These are phyloP conservation scores for Tylopilus vinaceipallidus DNA, from an alignment of 768 basidiomycete species.

Conservation along the genomic window DNA sequence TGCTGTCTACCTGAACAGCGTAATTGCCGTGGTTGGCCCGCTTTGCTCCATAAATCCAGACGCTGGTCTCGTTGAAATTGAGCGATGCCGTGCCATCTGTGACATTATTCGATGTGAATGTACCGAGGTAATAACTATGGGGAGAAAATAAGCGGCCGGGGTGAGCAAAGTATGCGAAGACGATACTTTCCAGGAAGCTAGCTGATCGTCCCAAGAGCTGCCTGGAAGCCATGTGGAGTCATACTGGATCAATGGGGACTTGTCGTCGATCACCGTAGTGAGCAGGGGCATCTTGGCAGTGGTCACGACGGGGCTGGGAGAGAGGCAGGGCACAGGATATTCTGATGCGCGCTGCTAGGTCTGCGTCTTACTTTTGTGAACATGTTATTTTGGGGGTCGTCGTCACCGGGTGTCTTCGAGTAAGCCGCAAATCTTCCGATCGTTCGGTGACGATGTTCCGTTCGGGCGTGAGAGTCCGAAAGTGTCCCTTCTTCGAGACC, in stretches of 20 bases:
- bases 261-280: slow-evolving; percentile 30
- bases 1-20: slow-evolving; percentile 41
- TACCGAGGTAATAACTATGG: slow-evolving; percentile 38
- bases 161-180: neutral
- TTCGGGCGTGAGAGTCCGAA: too few species aligned
- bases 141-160: neutral
- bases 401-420: too few species aligned
- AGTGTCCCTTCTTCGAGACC: too few species aligned
- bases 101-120: slow-evolving; percentile 38
- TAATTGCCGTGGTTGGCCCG: slow-evolving; percentile 47
- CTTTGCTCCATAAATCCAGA: slow-evolving; percentile 53
- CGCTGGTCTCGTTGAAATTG: slow-evolving; percentile 47
- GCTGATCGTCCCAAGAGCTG: neutral
- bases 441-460: too few species aligned
- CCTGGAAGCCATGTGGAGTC: slow-evolving; percentile 25
- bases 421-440: too few species aligned
- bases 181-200: slow-evolving; percentile 14
- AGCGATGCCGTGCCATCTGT: slow-evolving; percentile 37
- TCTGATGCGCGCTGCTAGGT: too few species aligned
- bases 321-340: too few species aligned
- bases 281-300: slow-evolving; percentile 21
- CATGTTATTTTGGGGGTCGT: too few species aligned
- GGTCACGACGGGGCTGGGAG: neutral
- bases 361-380: too few species aligned
- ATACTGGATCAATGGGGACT: slow-evolving; percentile 31